Percentiles rank a stretch among this genome's conserved stretches.
These are phyloP conservation scores for Penicillium nucicola DNA, from an alignment of 495 filamentous ascomycete species.

Conservation along the genomic window DNA sequence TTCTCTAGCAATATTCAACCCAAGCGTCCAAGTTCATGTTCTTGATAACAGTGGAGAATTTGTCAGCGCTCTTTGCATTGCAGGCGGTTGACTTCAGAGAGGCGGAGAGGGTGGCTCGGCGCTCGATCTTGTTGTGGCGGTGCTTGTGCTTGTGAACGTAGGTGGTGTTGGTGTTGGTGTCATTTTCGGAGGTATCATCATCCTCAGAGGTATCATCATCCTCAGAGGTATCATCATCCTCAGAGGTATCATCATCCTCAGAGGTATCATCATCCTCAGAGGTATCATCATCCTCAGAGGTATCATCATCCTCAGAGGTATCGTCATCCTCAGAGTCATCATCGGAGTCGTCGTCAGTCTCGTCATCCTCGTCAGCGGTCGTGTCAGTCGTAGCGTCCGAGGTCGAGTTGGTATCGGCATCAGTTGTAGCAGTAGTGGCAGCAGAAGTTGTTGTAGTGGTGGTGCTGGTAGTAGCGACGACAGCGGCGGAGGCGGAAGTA, in stretches of 20 bases:
- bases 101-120: not conserved
- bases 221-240: not conserved
- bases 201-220: not conserved
- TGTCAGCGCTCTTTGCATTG: slow-evolving; percentile 1
- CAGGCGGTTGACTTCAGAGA: slow-evolving; percentile 1
- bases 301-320: not conserved
- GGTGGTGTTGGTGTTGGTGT: not conserved
- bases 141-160: not conserved
- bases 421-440: not conserved
- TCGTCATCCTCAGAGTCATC: not conserved
- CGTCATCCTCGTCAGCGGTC: not conserved
- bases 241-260: too few relatives aligned
- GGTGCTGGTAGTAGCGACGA: not conserved
- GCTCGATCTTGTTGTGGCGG: not conserved
- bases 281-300: not conserved
- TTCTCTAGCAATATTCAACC: slow-evolving; percentile 5
- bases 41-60: slow-evolving; percentile 10
- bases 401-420: not conserved
- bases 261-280: not conserved
- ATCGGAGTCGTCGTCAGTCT: not conserved
- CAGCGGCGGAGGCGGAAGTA: too few relatives aligned
- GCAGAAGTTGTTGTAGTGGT: not conserved
- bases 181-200: not conserved
- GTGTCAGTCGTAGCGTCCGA: not conserved
- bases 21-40: slow-evolving; percentile 9